A percentile compares a stretch with the other conserved stretches of the same genome.
Conservation (phyloP, 2,329 filamentous ascomycete genomes). For the Pyricularia sp. region DNA sequence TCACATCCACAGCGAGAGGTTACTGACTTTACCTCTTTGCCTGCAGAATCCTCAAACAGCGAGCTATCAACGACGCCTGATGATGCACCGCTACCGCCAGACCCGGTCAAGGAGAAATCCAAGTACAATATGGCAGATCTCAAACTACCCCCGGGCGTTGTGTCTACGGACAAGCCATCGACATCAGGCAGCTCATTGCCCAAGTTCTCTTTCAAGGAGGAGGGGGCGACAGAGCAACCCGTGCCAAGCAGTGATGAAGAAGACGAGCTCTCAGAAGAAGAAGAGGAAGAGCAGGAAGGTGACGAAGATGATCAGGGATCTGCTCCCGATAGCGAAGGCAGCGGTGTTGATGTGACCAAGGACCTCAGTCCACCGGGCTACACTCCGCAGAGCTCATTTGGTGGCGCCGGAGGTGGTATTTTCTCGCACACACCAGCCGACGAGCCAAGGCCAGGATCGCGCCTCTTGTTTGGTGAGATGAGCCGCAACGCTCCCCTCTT, state of each 20-base stretch:
- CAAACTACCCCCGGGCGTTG: background rate
- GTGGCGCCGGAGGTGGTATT: conserved; percentile 32
- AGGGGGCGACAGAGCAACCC: conserved; percentile 7
- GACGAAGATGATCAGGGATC: conserved; percentile 34
- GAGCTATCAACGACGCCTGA: conserved; percentile 7
- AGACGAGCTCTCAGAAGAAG: conserved; percentile 21
- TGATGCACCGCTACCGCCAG: conserved; percentile 17
- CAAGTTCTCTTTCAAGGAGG: background rate
- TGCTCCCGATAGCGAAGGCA: conserved; percentile 42
- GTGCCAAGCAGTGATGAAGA: conserved; percentile 22
- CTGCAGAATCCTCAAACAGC: background rate
- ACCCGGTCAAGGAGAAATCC: conserved; percentile 11
- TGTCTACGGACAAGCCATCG: conserved; percentile 5
- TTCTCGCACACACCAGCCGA: conserved; percentile 37
- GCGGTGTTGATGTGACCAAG: conserved; percentile 55
- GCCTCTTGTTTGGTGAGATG: conserved; percentile 43
- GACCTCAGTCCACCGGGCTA: conserved; percentile 48
- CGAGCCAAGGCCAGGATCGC: conserved; percentile 8
- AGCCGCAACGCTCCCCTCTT: conserved; percentile 41
- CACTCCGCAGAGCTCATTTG: conserved; percentile 52
- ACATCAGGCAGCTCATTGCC: background rate
- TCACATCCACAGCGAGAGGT: conserved; percentile 2
- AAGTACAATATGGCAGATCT: conserved; percentile 6
- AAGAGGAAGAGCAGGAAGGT: background rate
- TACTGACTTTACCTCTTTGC: conserved; percentile 2